Evolutionary conservation across 306 rosid genomes (phyloP), one percentile per base, ranked within the genome.

Genomic region (Castanospermum australe): DNA sequence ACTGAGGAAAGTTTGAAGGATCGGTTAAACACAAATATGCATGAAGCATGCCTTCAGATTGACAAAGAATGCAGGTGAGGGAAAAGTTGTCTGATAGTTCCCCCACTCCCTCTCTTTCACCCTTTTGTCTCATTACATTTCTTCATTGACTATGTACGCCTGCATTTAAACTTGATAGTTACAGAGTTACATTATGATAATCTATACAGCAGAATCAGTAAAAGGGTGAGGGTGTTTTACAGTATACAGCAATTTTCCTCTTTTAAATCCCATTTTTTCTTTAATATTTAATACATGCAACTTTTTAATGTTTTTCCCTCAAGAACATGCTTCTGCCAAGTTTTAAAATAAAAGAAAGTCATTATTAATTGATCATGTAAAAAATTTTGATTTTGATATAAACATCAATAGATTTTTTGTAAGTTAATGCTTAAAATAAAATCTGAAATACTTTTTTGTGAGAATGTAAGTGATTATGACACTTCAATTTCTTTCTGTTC

Each of bases 1-100:
- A 89, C 90, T 2, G 81, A 70, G 73, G 93, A 87, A 82, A 84
- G 92, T 83, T 50, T 91, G 87, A 83, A 71, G 80, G 90, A 89
- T 13, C 92, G 87, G 71, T 41, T 87, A 59, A 79, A 41, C 39
- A 87, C 82, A 45, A 88, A 86, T 69, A 86, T 89, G 92, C 86
- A 76, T 47, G 82, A 85, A 61, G 79, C 84, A 51, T 91, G 90
- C 72, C 89, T 84, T 78, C 79, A 83, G 79, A 86, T 87, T 57
- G 89, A 86, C 87, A 89, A 84, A 69, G 86, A 84, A 50, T 86
- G 87, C 90, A 82, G 84, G 96, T 91, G 50, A 83, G 68, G 44
- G 55, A 67, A 55, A 67, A 67, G 0, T 24, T 39, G 9, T 66
- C 50, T 60, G 11, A 8, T 57, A 9, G 59, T 62, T 42, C 48